phyloP scores from a whole-genome alignment of 139 green algal species.

The Chlorella sp. region DNA sequence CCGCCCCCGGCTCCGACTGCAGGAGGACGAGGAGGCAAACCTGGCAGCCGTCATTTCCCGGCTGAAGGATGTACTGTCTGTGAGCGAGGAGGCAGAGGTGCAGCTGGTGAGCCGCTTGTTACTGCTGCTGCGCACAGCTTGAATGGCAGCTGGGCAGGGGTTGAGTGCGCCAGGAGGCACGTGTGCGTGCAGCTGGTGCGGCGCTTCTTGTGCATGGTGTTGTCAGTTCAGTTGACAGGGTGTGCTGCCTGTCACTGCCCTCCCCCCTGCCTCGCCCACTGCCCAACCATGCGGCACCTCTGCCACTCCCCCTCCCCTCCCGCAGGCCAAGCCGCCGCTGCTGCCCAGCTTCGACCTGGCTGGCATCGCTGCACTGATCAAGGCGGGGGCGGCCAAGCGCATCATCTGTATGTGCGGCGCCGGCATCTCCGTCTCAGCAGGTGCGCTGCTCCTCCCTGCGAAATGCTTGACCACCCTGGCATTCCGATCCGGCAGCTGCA shows the following conservation, averaged over 20 bases:
- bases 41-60: not conserved
- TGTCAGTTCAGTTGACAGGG: too few relatives aligned
- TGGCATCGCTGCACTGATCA: constrained; percentile 52
- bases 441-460: not conserved
- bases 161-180: not conserved
- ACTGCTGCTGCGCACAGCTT: too few relatives aligned
- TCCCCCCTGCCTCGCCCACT: too few relatives aligned
- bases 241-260: too few relatives aligned
- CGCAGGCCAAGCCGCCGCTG: constrained; percentile 63
- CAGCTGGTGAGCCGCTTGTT: constrained; percentile 19
- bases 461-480: too few relatives aligned
- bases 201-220: too few relatives aligned
- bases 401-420: constrained; percentile 78
- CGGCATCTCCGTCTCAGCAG: constrained; percentile 73
- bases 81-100: constrained; percentile 3
- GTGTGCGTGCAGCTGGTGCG: constrained; percentile 34
- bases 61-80: constrained; percentile 11
- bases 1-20: too few relatives aligned
- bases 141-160: too few relatives aligned
- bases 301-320: constrained; percentile 48
- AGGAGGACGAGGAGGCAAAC: not conserved
- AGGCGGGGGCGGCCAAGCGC: constrained; percentile 10
- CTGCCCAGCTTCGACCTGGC: constrained; percentile 60
- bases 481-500: too few relatives aligned
- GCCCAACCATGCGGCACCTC: not conserved